Base-by-base conservation (phyloP, 1,284 basidiomycete species). In the Ustanciosporium gigantosporum region DNA sequence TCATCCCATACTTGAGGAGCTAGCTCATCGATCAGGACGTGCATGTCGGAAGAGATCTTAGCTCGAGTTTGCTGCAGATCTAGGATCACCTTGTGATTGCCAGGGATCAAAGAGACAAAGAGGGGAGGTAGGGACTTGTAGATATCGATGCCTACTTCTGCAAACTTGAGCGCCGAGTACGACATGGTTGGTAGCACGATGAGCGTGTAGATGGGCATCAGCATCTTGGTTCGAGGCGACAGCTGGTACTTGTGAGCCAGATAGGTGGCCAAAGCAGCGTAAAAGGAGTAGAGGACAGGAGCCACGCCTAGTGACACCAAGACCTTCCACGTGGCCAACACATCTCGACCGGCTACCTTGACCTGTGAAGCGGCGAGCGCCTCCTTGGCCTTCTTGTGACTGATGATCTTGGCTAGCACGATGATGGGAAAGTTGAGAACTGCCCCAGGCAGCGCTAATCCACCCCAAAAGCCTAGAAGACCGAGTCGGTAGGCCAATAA, bases 141-240 rank as follows among this genome's bases (percentile, higher is more conserved):
- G 25, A 99, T 92, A 76, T 99, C 95, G 85, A 97, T 88, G 27
- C 95, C 95, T 16, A 94, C 95, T 79, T 99, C 95, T 36, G 94
- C 94, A 76, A 98, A 98, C 79, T 97, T 97, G 59, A 99, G 84
- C 9, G 94, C 90, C 7, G 91, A 91, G 76, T 90, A 92, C 41
- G 90, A 93, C 81, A 97, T 88, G 73, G 88, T 85, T 6, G 95
- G 95, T 31, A 98, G 80, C 2, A 86, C 82, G 16, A 84, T 80
- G 55, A 91, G 82, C 46, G 91, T 85, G 29, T 90, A 79, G 64
- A 94, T 82, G 0, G 95, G 94, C 7, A 90, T 89, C 80, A 84
- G 86, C 34, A 91, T 79, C 56, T 83, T 84, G 82, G 87, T 89
- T 4, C 51, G 41, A 2, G 53, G 38, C 27, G 56, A 57, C n/a